Conservation (phyloP, 2,329 filamentous ascomycete genomes). For the Ceratocystiopsis sp. region DNA sequence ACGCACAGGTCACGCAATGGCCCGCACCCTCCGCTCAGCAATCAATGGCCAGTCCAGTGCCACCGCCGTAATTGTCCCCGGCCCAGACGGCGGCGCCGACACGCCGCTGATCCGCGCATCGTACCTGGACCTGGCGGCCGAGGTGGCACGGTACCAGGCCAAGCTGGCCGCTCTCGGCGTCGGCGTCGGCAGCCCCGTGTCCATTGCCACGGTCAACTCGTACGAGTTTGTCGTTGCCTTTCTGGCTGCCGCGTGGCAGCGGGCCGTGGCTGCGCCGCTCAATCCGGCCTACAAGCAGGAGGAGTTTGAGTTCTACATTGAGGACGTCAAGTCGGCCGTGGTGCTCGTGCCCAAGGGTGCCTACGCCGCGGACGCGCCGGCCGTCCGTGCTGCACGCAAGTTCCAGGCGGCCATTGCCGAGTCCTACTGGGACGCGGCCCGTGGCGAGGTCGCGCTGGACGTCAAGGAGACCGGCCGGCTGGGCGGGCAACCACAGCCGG, state of each 20-base stretch:
- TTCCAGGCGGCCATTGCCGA: slow-evolving; percentile 76
- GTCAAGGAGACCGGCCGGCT: slow-evolving; percentile 62
- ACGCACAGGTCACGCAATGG: slow-evolving; percentile 12
- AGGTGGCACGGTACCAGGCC: slow-evolving; percentile 55
- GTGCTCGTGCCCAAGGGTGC: slow-evolving; percentile 60
- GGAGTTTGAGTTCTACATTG: slow-evolving; percentile 85
- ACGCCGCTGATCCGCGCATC: slow-evolving; percentile 37
- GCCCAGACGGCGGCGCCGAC: slow-evolving; percentile 34
- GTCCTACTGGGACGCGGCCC: slow-evolving; percentile 57
- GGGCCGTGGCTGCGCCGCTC: slow-evolving; percentile 68
- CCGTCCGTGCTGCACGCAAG: slow-evolving; percentile 59
- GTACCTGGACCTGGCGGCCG: slow-evolving; percentile 47
- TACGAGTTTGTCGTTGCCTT: slow-evolving; percentile 83
- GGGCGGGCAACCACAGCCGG: slow-evolving; percentile 20
- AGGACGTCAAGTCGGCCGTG: slow-evolving; percentile 65
- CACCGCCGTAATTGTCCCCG: slow-evolving; percentile 57
- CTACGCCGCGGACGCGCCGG: slow-evolving; percentile 47
- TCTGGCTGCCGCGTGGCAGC: slow-evolving; percentile 70
- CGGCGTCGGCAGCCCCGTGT: slow-evolving; percentile 51
- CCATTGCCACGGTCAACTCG: slow-evolving; percentile 68
- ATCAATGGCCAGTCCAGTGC: slow-evolving; percentile 27
- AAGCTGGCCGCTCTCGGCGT: slow-evolving; percentile 65
- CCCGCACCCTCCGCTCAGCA: slow-evolving; percentile 31
- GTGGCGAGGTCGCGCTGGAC: slow-evolving; percentile 53
- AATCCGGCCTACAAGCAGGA: slow-evolving; percentile 80